Base-by-base conservation (phyloP, 2,329 filamentous ascomycete genomes). In the Aphanocladium album region DNA sequence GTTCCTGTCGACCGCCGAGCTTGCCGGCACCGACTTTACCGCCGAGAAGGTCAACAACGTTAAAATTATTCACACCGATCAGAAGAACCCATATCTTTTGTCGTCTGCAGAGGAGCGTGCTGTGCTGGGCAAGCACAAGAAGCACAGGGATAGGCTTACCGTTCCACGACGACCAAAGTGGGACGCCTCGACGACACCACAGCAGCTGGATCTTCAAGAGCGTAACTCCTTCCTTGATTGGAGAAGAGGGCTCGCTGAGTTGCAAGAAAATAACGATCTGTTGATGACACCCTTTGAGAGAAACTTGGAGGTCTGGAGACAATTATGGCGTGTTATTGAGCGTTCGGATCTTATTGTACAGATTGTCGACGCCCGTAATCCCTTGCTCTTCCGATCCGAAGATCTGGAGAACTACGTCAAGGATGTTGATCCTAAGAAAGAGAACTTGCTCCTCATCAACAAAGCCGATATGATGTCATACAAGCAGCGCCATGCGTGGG, bases 31-130 rank as follows among this genome's bases (percentile, higher is more conserved):
- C 66, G 95, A 99, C 73, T 99, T 99, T 76, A 98, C 93, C 1
- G 96, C 95, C 30, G 93, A 98, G 80, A 98, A 98, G 83, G 90
- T 96, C 85, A 98, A 93, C 78, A 98, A 96, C 72, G 90, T 98
- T 76, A 97, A 97, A 80, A 97, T 99, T 72, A 97, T 99, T 67
- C 95, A 99, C 74, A 89, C 88, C 66, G 92, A 97, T 74, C 93
- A 97, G 77, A 91, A 89, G 78, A 99, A 99, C 74, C 95, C 95
- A 0, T 99, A 93, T 69, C 80, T 99, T 5, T 81, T 99, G 19
- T 93, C 91, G 0, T 86, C 89, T 0, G 83, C 87, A 27, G 93
- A 99, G 73, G 93, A 99, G 80, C 82, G 87, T 67, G 85, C 83
- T 11, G 82, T 90, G 21, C 77, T 91, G 55, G 86, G 85, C 68